Evolutionary conservation across 331 rosid species (phyloP), one percentile per base, ranked within the genome.

Genomic region (Erythrophleum ivorense): DNA sequence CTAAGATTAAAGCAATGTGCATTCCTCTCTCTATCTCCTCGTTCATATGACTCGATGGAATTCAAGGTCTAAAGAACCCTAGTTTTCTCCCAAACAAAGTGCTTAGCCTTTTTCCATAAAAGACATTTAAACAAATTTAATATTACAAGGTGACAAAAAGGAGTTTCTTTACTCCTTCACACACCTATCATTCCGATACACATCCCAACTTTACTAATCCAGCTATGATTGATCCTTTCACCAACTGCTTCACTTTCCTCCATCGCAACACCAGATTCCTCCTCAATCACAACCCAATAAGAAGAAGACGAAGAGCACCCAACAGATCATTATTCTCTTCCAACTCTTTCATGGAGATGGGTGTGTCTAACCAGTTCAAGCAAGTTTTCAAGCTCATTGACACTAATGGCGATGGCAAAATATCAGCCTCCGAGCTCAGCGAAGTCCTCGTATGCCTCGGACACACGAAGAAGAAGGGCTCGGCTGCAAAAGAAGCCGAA

Each of bases 371-470:
- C 59, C 97, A 92, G 53, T 92, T 91, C 46, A 85, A 79, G 49
- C 87, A 82, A 78, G 88, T 92, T 53, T 92, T 92, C 86, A 82
- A 89, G 84, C 78, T 86, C 70, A 92, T 90, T 45, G 97, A 92
- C 50, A 62, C 85, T 0, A 87, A 92, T 38, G 93, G 91, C 5
- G 97, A 92, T 9, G 95, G 97, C 7, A 91, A 88, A 45, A 87
- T 92, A 21, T 92, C 95, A 34, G 34, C 89, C 29, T 67, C 49
- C 1, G 95, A 92, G 86, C 89, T 92, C 15, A 72, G 85, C 31
- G 84, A 85, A 66, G 67, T 89, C 45, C 88, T 92, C 3, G 45
- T 71, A 31, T 82, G 91, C 83, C 88, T 92, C 7, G 91, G 90
- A 71, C 49, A 81, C 83, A 76, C 78, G 7, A 88, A 77, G 77